Conservation (phyloP, 305 asterid species). For the Fraxinus dipetala region DNA sequence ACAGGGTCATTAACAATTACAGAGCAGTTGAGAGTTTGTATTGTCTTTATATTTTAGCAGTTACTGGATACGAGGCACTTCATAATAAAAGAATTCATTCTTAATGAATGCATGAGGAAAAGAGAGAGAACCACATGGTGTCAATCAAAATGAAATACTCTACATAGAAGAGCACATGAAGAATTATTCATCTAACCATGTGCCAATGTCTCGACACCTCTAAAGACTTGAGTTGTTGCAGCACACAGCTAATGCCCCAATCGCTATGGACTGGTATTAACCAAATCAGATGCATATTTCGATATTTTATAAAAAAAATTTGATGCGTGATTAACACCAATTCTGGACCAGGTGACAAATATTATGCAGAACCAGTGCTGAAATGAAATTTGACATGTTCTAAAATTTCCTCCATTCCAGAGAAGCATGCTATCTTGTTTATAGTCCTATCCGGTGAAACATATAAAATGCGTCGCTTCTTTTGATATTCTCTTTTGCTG, state of each 20-base stretch:
- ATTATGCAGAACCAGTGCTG: neutral
- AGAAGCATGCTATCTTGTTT: neutral
- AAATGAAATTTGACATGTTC: neutral
- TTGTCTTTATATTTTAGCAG: too few species aligned
- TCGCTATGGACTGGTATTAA: constrained; percentile 75
- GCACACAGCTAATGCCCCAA: constrained; percentile 87
- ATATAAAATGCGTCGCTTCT: neutral
- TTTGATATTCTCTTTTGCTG: neutral
- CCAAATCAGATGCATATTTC: constrained; percentile 25
- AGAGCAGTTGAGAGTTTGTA: neutral
- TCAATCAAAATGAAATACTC: constrained; percentile 1
- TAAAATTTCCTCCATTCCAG: neutral
- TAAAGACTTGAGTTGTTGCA: constrained; percentile 85
- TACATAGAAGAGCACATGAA: constrained; percentile 8
- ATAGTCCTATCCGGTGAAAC: neutral
- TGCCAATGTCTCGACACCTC: constrained; percentile 89
- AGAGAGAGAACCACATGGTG: neutral
- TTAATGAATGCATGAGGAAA: too few species aligned
- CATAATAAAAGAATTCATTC: too few species aligned
- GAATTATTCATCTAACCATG: constrained; percentile 57
- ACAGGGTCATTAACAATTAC: too few species aligned
- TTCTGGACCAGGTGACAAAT: constrained; percentile 10
- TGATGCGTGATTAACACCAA: neutral
- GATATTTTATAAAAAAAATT: neutral
- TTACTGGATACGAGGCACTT: too few species aligned